Evolutionary conservation across 257 asterid genomes (phyloP).

Genomic region (Buddleja alternifolia): DNA sequence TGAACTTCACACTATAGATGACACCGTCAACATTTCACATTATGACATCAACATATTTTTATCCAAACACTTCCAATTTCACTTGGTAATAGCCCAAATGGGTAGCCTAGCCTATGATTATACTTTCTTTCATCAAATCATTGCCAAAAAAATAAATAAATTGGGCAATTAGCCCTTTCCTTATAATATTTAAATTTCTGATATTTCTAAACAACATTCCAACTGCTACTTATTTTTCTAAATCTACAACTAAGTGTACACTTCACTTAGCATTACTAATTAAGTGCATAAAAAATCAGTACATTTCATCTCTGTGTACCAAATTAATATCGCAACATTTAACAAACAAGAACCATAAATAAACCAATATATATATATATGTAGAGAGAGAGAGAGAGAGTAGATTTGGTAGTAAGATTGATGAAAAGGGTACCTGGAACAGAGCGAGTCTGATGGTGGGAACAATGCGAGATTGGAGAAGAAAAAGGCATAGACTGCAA

Average conservation of each 20-base stretch:
- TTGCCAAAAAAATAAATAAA: not conserved
- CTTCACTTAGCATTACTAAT: not conserved
- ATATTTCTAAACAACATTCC: not conserved
- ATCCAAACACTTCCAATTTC: no score
- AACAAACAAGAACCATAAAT: not conserved
- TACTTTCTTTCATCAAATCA: not conserved
- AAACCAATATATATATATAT: not conserved
- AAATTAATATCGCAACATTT: slow-evolving; percentile 19
- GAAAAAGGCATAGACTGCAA: slow-evolving; percentile 68
- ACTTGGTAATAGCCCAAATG: no score
- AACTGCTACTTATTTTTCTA: not conserved
- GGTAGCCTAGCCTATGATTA: no score
- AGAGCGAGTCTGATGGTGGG: slow-evolving; percentile 47
- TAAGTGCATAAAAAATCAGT: not conserved
- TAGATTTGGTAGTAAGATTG: not conserved
- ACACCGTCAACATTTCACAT: no score
- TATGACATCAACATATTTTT: no score
- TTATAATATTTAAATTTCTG: not conserved
- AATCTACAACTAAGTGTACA: not conserved
- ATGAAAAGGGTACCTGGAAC: slow-evolving; percentile 44
- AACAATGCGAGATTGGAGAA: slow-evolving; percentile 53
- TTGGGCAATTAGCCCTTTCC: not conserved
- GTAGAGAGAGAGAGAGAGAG: slow-evolving; percentile 2
- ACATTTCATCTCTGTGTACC: not conserved
- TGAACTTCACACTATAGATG: no score